These are phyloP conservation scores for Pistacia atlantica DNA, from an alignment of 345 rosid genomes.

Conservation along the genomic window DNA sequence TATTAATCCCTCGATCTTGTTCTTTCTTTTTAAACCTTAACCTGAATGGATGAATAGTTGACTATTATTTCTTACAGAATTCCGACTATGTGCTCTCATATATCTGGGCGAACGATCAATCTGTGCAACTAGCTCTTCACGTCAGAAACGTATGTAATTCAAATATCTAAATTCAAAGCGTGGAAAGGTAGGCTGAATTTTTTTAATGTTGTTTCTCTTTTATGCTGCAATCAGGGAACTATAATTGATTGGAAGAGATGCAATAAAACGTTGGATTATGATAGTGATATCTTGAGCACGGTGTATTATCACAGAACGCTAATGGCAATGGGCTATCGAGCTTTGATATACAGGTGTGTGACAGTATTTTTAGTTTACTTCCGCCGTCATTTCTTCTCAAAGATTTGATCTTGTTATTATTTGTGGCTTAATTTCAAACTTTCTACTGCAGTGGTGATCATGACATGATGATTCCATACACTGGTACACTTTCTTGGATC, in stretches of 20 bases:
- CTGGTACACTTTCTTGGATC: constrained; percentile 30
- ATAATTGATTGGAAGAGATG: constrained; percentile 36
- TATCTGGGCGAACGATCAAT: constrained; percentile 37
- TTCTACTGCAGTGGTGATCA: constrained; percentile 31
- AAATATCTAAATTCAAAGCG: background rate
- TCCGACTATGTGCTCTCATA: constrained; percentile 27
- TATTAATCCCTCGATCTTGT: no score
- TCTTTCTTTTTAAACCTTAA: no score
- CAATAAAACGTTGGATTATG: constrained; percentile 26
- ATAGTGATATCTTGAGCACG: constrained; percentile 13
- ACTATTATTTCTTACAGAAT: constrained; percentile 13
- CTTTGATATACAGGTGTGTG: constrained; percentile 24
- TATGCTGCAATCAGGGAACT: constrained; percentile 24
- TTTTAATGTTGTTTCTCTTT: background rate
- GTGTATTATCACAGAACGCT: constrained; percentile 22
- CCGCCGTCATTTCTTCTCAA: background rate
- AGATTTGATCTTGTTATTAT: background rate
- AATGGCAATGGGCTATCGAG: constrained; percentile 13
- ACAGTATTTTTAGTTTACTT: no score
- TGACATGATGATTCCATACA: constrained; percentile 30
- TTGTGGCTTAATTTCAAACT: background rate
- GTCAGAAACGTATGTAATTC: constrained; percentile 26
- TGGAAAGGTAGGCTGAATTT: background rate
- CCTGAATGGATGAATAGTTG: background rate
- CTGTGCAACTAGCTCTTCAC: constrained; percentile 36